phyloP scores from a whole-genome alignment of 441 rosid species.

The Codiaeum variegatum region DNA sequence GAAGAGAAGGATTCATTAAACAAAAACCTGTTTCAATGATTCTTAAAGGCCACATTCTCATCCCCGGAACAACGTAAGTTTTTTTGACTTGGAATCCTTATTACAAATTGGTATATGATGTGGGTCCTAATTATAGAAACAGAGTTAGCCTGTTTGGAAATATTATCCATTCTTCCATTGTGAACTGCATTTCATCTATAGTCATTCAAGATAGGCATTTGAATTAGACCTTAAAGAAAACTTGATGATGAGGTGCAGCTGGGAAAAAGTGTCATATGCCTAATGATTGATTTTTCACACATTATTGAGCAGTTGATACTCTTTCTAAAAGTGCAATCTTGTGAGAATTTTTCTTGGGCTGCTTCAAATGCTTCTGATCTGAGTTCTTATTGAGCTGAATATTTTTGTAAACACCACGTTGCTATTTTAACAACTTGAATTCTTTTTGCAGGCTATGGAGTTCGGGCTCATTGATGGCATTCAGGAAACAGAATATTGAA shows the following conservation, averaged over 20 bases:
- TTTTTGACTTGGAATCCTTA: not conserved
- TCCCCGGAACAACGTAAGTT: not conserved
- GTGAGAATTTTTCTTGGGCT: not conserved
- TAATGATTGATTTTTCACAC: not conserved
- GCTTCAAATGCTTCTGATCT: not conserved
- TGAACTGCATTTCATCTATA: not conserved
- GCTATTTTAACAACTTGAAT: not conserved
- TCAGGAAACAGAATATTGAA: conserved; percentile 34
- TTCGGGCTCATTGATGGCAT: conserved; percentile 40
- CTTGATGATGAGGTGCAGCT: not conserved
- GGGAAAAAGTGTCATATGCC: not conserved
- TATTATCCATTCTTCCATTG: not conserved
- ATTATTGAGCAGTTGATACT: not conserved
- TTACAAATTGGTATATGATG: not conserved
- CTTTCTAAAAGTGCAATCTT: not conserved
- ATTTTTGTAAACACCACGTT: not conserved
- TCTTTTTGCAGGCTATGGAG: conserved; percentile 70
- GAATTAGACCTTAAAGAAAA: not conserved
- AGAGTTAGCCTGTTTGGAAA: not conserved
- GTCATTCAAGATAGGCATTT: not conserved
- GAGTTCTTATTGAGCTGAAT: not conserved
- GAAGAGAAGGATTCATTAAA: not conserved
- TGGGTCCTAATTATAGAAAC: not conserved
- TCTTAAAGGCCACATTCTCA: not conserved
- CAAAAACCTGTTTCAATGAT: not conserved